Evolutionary conservation across 31 red algal genomes (phyloP).

Genomic region (Odonthalia washingtoniensis): DNA sequence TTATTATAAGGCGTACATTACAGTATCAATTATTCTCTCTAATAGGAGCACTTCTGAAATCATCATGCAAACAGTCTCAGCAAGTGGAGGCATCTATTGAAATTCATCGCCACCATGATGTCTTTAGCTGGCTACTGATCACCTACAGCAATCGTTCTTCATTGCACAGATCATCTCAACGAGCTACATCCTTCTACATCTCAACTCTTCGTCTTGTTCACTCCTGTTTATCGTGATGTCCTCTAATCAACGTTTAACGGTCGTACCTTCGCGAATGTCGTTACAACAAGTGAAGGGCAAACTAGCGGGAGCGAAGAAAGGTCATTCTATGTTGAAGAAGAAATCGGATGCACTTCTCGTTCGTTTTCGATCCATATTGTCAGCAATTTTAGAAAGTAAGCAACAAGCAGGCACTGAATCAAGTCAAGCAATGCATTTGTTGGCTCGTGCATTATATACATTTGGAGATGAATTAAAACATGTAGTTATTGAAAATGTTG

Average conservation of each 20-base stretch:
- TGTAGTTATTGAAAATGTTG: conserved; percentile 89
- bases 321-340: conserved; percentile 97
- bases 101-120: too few relatives aligned
- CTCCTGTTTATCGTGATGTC: conserved; percentile 58
- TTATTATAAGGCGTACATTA: too few relatives aligned
- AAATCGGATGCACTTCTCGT: conserved; percentile 94
- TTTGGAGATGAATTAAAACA: conserved; percentile 92
- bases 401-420: conserved; percentile 73
- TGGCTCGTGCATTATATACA: conserved; percentile 93
- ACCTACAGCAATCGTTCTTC: too few relatives aligned
- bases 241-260: conserved; percentile 74
- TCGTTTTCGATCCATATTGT: conserved; percentile 93
- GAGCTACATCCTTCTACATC: too few relatives aligned
- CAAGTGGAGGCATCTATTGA: too few relatives aligned
- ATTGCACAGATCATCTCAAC: too few relatives aligned
- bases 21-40: too few relatives aligned
- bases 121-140: too few relatives aligned
- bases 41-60: too few relatives aligned
- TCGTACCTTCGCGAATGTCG: conserved; percentile 97
- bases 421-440: conserved; percentile 82
- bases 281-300: conserved; percentile 96
- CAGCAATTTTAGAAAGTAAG: conserved; percentile 89
- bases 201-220: neutral
- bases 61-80: too few relatives aligned
- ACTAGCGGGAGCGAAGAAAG: conserved; percentile 84